A percentile compares a stretch with the other conserved stretches of the same genome.
phyloP scores from a whole-genome alignment of 768 basidiomycete species.

The Amanita pseudoporphyria region DNA sequence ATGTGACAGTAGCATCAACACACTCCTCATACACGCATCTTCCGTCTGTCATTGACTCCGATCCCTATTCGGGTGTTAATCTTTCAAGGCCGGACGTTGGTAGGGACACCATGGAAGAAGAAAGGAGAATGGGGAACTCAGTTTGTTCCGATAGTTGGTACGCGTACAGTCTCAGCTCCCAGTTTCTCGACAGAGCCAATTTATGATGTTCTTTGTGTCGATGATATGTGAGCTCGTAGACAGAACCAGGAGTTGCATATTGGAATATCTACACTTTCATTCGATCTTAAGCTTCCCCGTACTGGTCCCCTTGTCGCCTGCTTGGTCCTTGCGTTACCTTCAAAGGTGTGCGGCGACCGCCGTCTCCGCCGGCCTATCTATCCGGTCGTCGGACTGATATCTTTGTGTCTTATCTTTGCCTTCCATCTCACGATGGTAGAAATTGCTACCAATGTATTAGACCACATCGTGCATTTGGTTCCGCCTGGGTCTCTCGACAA shows the following conservation, averaged over 20 bases:
- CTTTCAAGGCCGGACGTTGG: neutral
- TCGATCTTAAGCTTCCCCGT: too few relatives aligned
- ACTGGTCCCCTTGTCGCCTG: too few relatives aligned
- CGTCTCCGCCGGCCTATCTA: too few relatives aligned
- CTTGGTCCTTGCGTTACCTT: too few relatives aligned
- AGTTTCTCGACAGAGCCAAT: neutral
- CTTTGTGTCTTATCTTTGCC: too few relatives aligned
- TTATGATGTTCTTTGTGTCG: neutral
- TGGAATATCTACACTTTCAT: neutral
- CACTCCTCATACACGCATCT: neutral
- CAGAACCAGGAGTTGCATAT: too few relatives aligned
- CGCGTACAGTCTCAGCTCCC: constrained; percentile 1
- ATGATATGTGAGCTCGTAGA: neutral
- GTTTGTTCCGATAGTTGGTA: neutral
- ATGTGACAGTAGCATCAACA: neutral
- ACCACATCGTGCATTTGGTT: constrained; percentile 68
- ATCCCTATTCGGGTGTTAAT: neutral
- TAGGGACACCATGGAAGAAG: neutral
- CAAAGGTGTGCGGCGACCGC: too few relatives aligned
- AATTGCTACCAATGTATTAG: constrained; percentile 29
- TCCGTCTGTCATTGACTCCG: neutral
- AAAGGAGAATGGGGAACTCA: neutral
- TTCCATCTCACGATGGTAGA: neutral
- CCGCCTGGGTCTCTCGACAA: constrained; percentile 47
- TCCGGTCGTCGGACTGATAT: too few relatives aligned